A percentile compares a stretch with the other conserved stretches of the same genome.
These are phyloP conservation scores for Mycena galopus DNA, from an alignment of 768 basidiomycete species.

Conservation along the genomic window DNA sequence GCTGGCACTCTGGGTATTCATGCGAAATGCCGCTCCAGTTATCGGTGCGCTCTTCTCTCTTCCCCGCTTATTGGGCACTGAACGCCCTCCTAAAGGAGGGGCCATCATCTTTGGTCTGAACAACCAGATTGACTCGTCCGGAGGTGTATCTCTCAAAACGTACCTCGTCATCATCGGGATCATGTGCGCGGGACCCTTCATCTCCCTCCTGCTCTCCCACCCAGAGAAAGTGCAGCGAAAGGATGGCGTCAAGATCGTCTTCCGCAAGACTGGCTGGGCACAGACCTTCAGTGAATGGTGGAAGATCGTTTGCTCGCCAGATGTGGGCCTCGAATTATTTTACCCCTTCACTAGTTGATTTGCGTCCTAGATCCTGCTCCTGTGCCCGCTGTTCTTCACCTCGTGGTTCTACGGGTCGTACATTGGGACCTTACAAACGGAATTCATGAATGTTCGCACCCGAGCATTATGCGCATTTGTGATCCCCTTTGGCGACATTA, in stretches of 20 bases:
- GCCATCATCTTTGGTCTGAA: slow-evolving; percentile 51
- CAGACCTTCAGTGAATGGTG: slow-evolving; percentile 46
- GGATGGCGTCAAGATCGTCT: slow-evolving; percentile 47
- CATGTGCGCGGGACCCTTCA: slow-evolving; percentile 52
- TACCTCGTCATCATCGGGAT: slow-evolving; percentile 52
- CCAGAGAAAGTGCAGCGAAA: slow-evolving; percentile 48
- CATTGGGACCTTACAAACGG: slow-evolving; percentile 50
- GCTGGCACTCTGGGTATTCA: slow-evolving; percentile 51
- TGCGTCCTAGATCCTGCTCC: slow-evolving; percentile 42
- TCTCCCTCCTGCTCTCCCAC: slow-evolving; percentile 44
- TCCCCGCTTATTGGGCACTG: not conserved
- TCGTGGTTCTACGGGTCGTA: slow-evolving; percentile 51
- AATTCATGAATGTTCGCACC: slow-evolving; percentile 49
- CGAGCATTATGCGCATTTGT: slow-evolving; percentile 47
- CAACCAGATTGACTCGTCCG: slow-evolving; percentile 42
- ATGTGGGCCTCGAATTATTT: slow-evolving; percentile 32
- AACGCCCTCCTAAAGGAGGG: slow-evolving; percentile 33
- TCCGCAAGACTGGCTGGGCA: slow-evolving; percentile 45
- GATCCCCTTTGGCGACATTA: slow-evolving; percentile 46
- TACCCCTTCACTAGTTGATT: not conserved
- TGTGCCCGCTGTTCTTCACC: slow-evolving; percentile 50
- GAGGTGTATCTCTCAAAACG: slow-evolving; percentile 49
- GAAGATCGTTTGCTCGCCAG: slow-evolving; percentile 42
- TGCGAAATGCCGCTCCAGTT: slow-evolving; percentile 49
- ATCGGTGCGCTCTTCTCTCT: slow-evolving; percentile 36